phyloP scores from a whole-genome alignment of 2,329 filamentous ascomycete genomes.

The Didymella keratinophila region DNA sequence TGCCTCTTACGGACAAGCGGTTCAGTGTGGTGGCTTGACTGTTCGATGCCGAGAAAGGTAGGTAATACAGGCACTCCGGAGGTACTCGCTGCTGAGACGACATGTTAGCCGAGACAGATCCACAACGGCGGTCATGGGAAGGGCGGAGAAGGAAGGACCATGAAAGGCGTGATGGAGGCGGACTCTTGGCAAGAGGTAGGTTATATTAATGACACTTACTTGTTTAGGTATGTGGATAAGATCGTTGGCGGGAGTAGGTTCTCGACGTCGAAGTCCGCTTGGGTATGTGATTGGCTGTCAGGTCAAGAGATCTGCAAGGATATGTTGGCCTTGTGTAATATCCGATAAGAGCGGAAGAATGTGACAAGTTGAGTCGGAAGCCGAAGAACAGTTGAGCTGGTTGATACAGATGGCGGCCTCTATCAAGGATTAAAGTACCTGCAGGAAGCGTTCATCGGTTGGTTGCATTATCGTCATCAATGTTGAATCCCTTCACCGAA shows the following conservation, averaged over 20 bases:
- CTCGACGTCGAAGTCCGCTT: conserved; percentile 23
- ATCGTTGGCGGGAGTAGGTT: conserved; percentile 1
- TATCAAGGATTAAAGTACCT: conserved; percentile 3
- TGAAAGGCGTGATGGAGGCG: conserved; percentile 22
- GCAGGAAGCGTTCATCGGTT: background rate
- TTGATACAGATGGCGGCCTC: conserved; percentile 15
- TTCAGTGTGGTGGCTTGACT: conserved; percentile 38
- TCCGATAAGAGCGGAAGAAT: conserved; percentile 3
- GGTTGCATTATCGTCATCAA: background rate
- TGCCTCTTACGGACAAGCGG: conserved; percentile 26
- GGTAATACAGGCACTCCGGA: conserved; percentile 37
- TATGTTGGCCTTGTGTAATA: conserved; percentile 28
- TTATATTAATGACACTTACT: conserved; percentile 44
- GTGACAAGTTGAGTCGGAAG: conserved; percentile 21
- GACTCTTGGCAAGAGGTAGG: conserved; percentile 40
- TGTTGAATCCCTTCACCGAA: background rate
- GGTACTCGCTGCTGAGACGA: conserved; percentile 27
- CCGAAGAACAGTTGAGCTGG: conserved; percentile 24
- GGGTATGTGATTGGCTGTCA: background rate
- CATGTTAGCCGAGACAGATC: conserved; percentile 34
- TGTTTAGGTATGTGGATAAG: conserved; percentile 32
- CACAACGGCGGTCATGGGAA: background rate
- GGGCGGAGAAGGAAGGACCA: conserved; percentile 24
- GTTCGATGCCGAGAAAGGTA: conserved; percentile 40
- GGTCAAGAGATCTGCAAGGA: conserved; percentile 25